Evolutionary conservation across 192 early-diverging fungal species (phyloP).

Genomic region (Backusella mclennaniae): DNA sequence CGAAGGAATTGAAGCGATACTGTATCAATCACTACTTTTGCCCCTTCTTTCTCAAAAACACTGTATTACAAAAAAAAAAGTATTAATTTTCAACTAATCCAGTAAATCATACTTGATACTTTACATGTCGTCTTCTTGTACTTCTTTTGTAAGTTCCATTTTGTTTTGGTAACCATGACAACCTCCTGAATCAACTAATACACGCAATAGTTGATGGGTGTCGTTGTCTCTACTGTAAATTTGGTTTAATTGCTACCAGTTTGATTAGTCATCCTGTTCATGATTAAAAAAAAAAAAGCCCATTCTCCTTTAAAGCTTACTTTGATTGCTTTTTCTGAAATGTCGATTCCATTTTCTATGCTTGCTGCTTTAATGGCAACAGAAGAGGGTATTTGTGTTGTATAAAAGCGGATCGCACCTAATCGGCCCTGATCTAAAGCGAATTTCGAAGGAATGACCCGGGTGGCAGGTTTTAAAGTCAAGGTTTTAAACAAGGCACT

Average conservation of each 20-base stretch:
- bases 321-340: slow-evolving; percentile 51
- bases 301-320: slow-evolving; percentile 18
- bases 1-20: slow-evolving; percentile 71
- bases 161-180: slow-evolving; percentile 88
- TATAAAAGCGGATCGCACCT: slow-evolving; percentile 6
- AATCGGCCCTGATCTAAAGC: not conserved
- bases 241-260: slow-evolving; percentile 49
- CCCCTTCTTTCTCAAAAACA: slow-evolving; percentile 69
- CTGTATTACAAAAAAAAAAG: slow-evolving; percentile 26
- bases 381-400: slow-evolving; percentile 3
- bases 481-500: not conserved
- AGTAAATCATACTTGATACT: not conserved
- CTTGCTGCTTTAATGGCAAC: slow-evolving; percentile 9
- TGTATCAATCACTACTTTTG: slow-evolving; percentile 68
- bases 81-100: not conserved
- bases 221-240: slow-evolving; percentile 48
- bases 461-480: not conserved
- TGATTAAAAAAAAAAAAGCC: no score
- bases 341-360: slow-evolving; percentile 31
- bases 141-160: slow-evolving; percentile 67
- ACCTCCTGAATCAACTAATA: slow-evolving; percentile 81
- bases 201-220: slow-evolving; percentile 53
- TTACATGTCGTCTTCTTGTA: slow-evolving; percentile 70
- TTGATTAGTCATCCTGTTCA: not conserved
- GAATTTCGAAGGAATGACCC: not conserved